Base-by-base conservation (phyloP, 2,329 filamentous ascomycete genomes). In the Ceratocystis huliohia region DNA sequence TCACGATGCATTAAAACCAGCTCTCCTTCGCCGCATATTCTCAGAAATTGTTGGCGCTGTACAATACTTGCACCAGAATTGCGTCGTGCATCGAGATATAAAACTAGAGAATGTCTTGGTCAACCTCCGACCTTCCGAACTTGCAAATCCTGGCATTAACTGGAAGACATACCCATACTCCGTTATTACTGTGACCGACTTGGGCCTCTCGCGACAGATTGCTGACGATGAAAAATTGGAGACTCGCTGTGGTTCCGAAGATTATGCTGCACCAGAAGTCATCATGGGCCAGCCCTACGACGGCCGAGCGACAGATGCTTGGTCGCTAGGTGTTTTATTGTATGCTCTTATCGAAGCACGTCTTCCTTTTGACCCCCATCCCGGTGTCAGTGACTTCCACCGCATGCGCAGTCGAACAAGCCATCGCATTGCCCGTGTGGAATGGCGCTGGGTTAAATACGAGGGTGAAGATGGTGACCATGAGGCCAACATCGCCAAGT, bases 61-160 rank as follows among this genome's bases (percentile, higher is more conserved):
- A 45, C 83, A 82, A 67, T 96, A 97, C 77, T 79, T 99, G 62
- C 94, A 99, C 75, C 80, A 84, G 65, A 81, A 89, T 71, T 87
- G 84, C 70, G 96, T 99, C 73, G 93, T 97, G 65, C 94, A 99
- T 74, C 86, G 94, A 68, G 94, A 99, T 75, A 95, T 99, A 76
- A 99, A 99, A 78, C 86, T 99, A 68, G 94, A 99, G 80, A 91
- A 97, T 75, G 90, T 96, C 53, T 85, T 99, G 37, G 88, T 97
- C 72, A 97, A 96, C 73, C 80, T 96, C 61, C 84, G 88, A 0
- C 79, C 84, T 3, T 74, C 82, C 33, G 84, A 89, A 72, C 82
- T 95, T 50, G 78, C 85, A n/a, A 80, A 84, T 72, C 69, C 79
- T 71, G 78, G 81, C 5, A 78, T 82, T 44, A 82, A 93, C 72